Evolutionary conservation across 768 basidiomycete genomes (phyloP), one percentile per base, ranked within the genome.

Genomic region (Suillus americanus): DNA sequence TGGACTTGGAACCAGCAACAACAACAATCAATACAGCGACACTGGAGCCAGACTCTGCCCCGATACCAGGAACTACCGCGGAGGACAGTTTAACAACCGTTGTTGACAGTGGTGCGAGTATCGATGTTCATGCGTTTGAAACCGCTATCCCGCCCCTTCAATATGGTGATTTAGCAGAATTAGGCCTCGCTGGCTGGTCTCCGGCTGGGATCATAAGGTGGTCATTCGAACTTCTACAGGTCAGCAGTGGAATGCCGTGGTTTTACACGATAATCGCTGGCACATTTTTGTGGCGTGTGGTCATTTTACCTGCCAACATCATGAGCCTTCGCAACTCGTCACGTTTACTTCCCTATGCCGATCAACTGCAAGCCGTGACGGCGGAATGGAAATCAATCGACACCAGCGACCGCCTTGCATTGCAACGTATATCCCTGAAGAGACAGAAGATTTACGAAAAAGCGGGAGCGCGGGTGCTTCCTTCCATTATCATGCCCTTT

Each of bases 251-350:
- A 43, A 76, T 94, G 65, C 89, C 90, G 0, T 95, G 94, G 93
- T 91, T 91, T 79, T 86, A 88, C 82, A 90, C 92, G 56, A 91
- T 95, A 75, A 76, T 94, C 51, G 79, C 77, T 5, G 86, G 87
- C 35, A 86, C 88, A 33, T 62, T 89, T 13, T 71, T 87, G 71
- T 86, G 89, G 80, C 87, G 90, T 25, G 57, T 83, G 23, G 54
- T 83, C 57, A 80, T 91, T 54, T 73, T 92, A 60, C 91, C 91
- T 2, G 77, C 90, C 68, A 77, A 83, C 30, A 77, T 93, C 57
- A 78, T 79, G 62, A 82, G 82, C 61, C 74, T 88, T 66, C 85
- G 83, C 64, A 86, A 86, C 68, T 78, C 85, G 2, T 84, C 88
- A 54, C 71, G 33, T 72, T 81, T 60, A 68, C 77, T 61, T 62